Percentiles rank a stretch among this genome's conserved stretches.
Evolutionary conservation across 495 filamentous ascomycete genomes (phyloP).

Genomic region (Penicillium egyptiacum): DNA sequence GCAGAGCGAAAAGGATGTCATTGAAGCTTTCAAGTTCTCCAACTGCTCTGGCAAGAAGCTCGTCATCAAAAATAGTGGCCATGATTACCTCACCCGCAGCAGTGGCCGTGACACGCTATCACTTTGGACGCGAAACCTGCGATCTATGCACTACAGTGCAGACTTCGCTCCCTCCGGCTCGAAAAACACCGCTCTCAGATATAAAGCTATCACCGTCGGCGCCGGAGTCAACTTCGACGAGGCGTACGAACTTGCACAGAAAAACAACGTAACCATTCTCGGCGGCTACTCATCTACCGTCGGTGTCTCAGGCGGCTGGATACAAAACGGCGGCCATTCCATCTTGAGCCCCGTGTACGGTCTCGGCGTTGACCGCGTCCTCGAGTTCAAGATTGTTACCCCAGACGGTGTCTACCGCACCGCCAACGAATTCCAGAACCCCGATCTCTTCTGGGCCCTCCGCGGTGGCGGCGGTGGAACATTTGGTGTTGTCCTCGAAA

Average conservation of each 20-base stretch:
- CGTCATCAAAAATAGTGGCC: conserved; percentile 59
- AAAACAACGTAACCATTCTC: conserved; percentile 22
- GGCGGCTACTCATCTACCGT: not conserved
- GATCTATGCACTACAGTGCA: conserved; percentile 31
- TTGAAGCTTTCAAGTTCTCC: conserved; percentile 10
- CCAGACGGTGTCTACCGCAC: conserved; percentile 44
- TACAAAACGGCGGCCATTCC: conserved; percentile 44
- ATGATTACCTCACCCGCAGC: conserved; percentile 53
- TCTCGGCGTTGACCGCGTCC: conserved; percentile 49
- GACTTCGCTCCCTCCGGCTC: not conserved
- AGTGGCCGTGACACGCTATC: conserved; percentile 49
- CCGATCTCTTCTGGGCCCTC: conserved; percentile 53
- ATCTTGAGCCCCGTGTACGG: conserved; percentile 43
- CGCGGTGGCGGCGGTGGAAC: conserved; percentile 58
- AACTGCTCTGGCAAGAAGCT: conserved; percentile 18
- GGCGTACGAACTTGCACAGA: conserved; percentile 39
- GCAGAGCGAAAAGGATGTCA: not conserved
- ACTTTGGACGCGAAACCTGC: conserved; percentile 56
- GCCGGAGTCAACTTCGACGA: conserved; percentile 51
- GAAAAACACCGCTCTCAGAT: not conserved
- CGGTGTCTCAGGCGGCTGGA: conserved; percentile 40
- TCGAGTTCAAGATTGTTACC: conserved; percentile 45
- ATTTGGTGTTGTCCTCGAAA: conserved; percentile 52
- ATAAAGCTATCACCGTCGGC: conserved; percentile 45
- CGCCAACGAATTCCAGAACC: conserved; percentile 42